Conservation (phyloP, 1,284 basidiomycete species). For the Jaminaea rosea region DNA sequence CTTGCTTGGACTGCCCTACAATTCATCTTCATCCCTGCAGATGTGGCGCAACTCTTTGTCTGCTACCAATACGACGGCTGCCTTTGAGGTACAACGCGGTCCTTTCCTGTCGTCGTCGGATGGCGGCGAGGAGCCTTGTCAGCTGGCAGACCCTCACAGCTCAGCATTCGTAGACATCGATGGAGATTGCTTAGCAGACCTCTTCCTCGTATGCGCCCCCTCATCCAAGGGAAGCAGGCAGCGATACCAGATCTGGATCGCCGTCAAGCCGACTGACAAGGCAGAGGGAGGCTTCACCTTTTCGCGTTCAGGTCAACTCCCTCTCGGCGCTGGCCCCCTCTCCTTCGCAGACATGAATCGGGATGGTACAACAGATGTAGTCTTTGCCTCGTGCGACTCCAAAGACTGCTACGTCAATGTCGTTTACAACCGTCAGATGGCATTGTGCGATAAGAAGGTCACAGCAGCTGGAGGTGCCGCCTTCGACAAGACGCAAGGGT, state of each 20-base stretch:
- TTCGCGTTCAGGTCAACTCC: slow-evolving; percentile 62
- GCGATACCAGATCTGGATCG: slow-evolving; percentile 75
- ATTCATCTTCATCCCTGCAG: slow-evolving; percentile 50
- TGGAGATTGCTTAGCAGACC: slow-evolving; percentile 87
- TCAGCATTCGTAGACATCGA: slow-evolving; percentile 92
- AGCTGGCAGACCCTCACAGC: slow-evolving; percentile 74
- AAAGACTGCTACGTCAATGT: slow-evolving; percentile 76
- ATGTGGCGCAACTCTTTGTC: slow-evolving; percentile 68
- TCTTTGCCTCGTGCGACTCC: slow-evolving; percentile 70
- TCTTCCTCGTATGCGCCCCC: slow-evolving; percentile 79
- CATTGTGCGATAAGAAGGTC: slow-evolving; percentile 56
- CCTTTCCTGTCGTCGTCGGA: background rate
- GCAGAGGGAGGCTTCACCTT: slow-evolving; percentile 67
- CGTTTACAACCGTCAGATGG: slow-evolving; percentile 84
- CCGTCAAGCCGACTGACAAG: slow-evolving; percentile 53
- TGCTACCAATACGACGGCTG: background rate
- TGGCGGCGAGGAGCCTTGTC: slow-evolving; percentile 52
- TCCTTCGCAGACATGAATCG: slow-evolving; percentile 90
- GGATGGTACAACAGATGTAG: slow-evolving; percentile 90
- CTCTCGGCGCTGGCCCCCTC: slow-evolving; percentile 67
- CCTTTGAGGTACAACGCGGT: background rate
- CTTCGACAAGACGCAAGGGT: background rate
- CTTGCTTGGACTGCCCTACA: slow-evolving; percentile 63
- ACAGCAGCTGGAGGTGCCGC: background rate
- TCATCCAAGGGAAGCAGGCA: slow-evolving; percentile 48